These are phyloP conservation scores for Mycosarcoma maydis DNA, from an alignment of 1,284 basidiomycete species.

Conservation along the genomic window DNA sequence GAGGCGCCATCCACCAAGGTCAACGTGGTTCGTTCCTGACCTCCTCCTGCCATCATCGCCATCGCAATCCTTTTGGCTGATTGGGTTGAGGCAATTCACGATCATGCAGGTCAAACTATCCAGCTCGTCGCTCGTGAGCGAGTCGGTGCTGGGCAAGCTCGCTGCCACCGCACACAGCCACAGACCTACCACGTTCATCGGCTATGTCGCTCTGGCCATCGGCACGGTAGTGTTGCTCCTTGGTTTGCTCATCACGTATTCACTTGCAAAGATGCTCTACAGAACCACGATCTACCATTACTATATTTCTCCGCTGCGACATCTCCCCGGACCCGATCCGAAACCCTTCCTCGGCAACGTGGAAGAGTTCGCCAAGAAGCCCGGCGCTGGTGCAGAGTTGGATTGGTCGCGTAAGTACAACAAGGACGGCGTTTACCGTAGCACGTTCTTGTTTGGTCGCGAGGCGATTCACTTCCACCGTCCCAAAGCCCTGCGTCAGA, in stretches of 20 bases:
- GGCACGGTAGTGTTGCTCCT: conserved; percentile 1
- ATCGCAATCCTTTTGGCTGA: no score
- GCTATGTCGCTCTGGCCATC: conserved; percentile 4
- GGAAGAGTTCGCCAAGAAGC: conserved; percentile 25
- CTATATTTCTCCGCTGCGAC: conserved; percentile 41
- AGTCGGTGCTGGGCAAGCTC: conserved; percentile 22
- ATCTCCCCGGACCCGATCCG: conserved; percentile 43
- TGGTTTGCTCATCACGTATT: conserved; percentile 3
- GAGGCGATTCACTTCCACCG: conserved; percentile 38
- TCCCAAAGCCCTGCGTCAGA: conserved; percentile 42
- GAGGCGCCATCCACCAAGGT: no score
- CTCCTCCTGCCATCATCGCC: background rate
- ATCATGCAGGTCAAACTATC: conserved; percentile 28
- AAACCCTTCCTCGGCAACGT: conserved; percentile 42
- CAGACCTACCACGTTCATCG: conserved; percentile 8
- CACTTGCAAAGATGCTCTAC: conserved; percentile 30
- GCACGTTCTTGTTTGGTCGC: conserved; percentile 38
- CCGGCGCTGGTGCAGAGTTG: conserved; percentile 30
- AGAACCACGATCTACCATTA: conserved; percentile 30
- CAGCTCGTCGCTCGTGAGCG: conserved; percentile 15
- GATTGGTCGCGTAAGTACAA: conserved; percentile 38
- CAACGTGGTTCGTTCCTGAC: background rate
- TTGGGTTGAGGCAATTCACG: no score
- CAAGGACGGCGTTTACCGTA: conserved; percentile 31
- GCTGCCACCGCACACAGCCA: conserved; percentile 10